Percentiles rank a stretch among this genome's conserved stretches.
These are phyloP conservation scores for Thelonectria discophora DNA, from an alignment of 2,329 filamentous ascomycete genomes.

Conservation along the genomic window DNA sequence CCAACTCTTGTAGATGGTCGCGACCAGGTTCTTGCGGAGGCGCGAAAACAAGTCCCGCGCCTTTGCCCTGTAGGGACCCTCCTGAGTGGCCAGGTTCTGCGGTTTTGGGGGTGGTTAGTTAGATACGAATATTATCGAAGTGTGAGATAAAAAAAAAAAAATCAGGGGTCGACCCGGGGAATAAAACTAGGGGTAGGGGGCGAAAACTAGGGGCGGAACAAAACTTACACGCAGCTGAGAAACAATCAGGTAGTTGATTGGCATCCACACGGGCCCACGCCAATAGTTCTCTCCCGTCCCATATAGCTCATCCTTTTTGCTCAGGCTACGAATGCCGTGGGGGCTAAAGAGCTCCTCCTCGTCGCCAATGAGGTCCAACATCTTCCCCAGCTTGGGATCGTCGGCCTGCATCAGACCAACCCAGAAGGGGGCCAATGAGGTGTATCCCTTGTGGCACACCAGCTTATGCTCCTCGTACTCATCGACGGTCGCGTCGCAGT, in stretches of 20 bases:
- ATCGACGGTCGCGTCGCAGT: constrained; percentile 95
- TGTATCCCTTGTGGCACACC: constrained; percentile 96
- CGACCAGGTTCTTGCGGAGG: constrained; percentile 84
- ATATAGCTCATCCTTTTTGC: constrained; percentile 83
- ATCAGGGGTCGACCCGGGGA: background rate
- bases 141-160: constrained; percentile 7
- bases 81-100: constrained; percentile 69
- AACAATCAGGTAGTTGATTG: constrained; percentile 91
- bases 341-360: constrained; percentile 89
- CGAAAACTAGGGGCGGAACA: background rate
- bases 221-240: constrained; percentile 78
- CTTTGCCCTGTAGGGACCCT: constrained; percentile 72
- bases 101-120: no score
- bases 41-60: constrained; percentile 78
- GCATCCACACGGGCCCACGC: constrained; percentile 94
- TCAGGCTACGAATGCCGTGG: constrained; percentile 88
- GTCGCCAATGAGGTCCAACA: constrained; percentile 81
- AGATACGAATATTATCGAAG: no score
- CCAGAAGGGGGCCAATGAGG: constrained; percentile 92
- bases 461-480: constrained; percentile 90
- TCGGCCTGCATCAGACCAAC: constrained; percentile 80
- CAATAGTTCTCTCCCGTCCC: constrained; percentile 97
- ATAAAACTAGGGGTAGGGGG: background rate
- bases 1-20: constrained; percentile 90
- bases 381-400: constrained; percentile 75